Conservation (phyloP, 768 basidiomycete species). For the Calvatia gigantea region DNA sequence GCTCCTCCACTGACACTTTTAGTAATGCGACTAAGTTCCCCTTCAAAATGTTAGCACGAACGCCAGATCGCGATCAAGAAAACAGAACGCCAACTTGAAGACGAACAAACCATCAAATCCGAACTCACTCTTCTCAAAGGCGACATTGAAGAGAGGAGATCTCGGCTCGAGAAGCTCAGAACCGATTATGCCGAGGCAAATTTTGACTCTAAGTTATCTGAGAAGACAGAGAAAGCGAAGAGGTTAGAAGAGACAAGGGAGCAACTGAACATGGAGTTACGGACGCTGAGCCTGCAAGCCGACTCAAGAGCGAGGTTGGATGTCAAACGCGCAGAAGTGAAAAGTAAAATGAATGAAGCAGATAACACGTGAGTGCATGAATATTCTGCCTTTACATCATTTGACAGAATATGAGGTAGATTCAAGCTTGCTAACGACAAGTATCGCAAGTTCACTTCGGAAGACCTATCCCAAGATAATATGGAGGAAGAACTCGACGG, state of each 20-base stretch:
- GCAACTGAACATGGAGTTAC: slow-evolving; percentile 64
- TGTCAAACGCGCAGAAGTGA: slow-evolving; percentile 66
- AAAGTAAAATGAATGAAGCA: slow-evolving; percentile 62
- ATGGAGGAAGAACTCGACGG: slow-evolving; percentile 75
- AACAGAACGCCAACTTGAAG: slow-evolving; percentile 56
- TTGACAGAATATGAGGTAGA: slow-evolving; percentile 33
- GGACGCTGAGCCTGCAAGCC: slow-evolving; percentile 70
- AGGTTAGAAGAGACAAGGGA: slow-evolving; percentile 69
- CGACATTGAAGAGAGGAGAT: slow-evolving; percentile 70
- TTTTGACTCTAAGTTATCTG: slow-evolving; percentile 60
- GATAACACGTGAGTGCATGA: slow-evolving; percentile 54
- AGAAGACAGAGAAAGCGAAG: slow-evolving; percentile 51
- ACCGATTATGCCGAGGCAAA: slow-evolving; percentile 54
- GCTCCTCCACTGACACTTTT: slow-evolving; percentile 15
- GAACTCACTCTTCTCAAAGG: slow-evolving; percentile 49
- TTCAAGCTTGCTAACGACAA: slow-evolving; percentile 57
- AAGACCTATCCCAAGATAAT: slow-evolving; percentile 52
- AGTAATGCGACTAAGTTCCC: not conserved
- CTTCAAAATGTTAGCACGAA: slow-evolving; percentile 36
- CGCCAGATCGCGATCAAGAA: slow-evolving; percentile 47
- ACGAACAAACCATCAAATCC: slow-evolving; percentile 47
- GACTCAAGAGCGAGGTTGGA: slow-evolving; percentile 78
- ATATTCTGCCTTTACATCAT: not conserved
- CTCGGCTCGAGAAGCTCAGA: slow-evolving; percentile 57
- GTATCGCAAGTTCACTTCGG: slow-evolving; percentile 63